These are phyloP conservation scores for Chaetomium strumarium DNA, from an alignment of 2,329 filamentous ascomycete genomes.

Conservation along the genomic window DNA sequence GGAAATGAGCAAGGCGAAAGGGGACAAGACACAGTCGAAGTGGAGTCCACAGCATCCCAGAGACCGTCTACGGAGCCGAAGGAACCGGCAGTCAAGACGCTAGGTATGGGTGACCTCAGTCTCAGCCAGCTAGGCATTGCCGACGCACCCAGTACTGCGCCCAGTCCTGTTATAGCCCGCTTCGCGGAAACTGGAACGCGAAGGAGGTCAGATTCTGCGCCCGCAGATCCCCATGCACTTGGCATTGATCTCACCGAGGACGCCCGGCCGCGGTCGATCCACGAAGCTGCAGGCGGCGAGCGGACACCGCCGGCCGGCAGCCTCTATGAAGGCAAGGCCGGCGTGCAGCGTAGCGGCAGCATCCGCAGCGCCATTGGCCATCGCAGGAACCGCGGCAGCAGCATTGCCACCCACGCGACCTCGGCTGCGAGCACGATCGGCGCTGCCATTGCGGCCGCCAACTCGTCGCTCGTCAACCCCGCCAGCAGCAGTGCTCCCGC, in stretches of 20 bases:
- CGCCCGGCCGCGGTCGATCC: slow-evolving; percentile 43
- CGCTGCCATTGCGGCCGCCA: slow-evolving; percentile 65
- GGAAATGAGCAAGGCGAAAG: slow-evolving; percentile 31
- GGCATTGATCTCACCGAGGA: slow-evolving; percentile 36
- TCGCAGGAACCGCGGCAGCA: slow-evolving; percentile 77
- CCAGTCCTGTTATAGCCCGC: slow-evolving; percentile 52
- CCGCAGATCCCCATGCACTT: slow-evolving; percentile 38
- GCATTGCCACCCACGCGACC: slow-evolving; percentile 52
- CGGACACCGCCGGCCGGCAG: slow-evolving; percentile 61
- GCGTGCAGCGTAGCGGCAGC: slow-evolving; percentile 59
- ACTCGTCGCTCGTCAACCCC: slow-evolving; percentile 62
- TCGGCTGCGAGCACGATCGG: slow-evolving; percentile 60
- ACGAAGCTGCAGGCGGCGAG: slow-evolving; percentile 49
- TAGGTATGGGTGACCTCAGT: slow-evolving; percentile 84
- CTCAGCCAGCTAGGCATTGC: slow-evolving; percentile 80
- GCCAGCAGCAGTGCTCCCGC: slow-evolving; percentile 48
- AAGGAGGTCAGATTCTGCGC: slow-evolving; percentile 53
- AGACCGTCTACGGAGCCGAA: slow-evolving; percentile 47
- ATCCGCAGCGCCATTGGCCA: slow-evolving; percentile 54
- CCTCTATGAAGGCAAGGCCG: slow-evolving; percentile 56
- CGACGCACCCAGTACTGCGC: slow-evolving; percentile 49
- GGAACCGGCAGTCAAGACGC: slow-evolving; percentile 76
- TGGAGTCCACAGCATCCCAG: slow-evolving; percentile 39
- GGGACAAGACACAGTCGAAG: slow-evolving; percentile 37
- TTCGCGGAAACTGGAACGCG: slow-evolving; percentile 47